phyloP scores from a whole-genome alignment of 2,329 filamentous ascomycete genomes.

The Dendryphion nanum region DNA sequence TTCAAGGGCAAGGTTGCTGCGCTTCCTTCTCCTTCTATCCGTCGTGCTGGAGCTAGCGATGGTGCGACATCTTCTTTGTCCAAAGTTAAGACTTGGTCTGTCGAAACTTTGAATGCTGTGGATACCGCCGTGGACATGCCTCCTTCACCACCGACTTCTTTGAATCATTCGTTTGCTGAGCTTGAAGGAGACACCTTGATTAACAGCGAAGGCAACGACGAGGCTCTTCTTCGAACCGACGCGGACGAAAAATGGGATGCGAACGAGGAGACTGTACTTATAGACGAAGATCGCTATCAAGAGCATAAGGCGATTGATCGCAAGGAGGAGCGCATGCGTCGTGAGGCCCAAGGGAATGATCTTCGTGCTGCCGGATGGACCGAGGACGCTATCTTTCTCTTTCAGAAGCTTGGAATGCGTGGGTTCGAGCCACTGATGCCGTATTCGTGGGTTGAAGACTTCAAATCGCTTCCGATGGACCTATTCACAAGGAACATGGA shows the following conservation, averaged over 20 bases:
- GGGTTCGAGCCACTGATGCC: slow-evolving; percentile 58
- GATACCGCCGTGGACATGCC: slow-evolving; percentile 20
- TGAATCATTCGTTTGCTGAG: slow-evolving; percentile 18
- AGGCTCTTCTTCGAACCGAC: no score
- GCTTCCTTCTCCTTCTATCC: slow-evolving; percentile 12
- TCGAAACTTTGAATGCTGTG: slow-evolving; percentile 11
- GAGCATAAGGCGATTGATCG: slow-evolving; percentile 21
- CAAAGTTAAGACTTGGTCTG: slow-evolving; percentile 21
- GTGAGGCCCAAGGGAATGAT: slow-evolving; percentile 24
- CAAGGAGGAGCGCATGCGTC: slow-evolving; percentile 21
- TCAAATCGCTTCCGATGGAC: slow-evolving; percentile 52
- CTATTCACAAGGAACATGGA: slow-evolving; percentile 49
- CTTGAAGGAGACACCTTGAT: slow-evolving; percentile 33
- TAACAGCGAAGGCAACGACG: no score
- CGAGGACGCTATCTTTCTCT: slow-evolving; percentile 52
- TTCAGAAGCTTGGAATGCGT: slow-evolving; percentile 54
- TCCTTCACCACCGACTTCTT: slow-evolving; percentile 31
- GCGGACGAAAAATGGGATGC: slow-evolving; percentile 28
- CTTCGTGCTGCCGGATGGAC: slow-evolving; percentile 49
- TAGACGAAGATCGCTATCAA: slow-evolving; percentile 30
- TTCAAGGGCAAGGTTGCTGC: slow-evolving; percentile 41
- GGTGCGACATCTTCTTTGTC: slow-evolving; percentile 35
- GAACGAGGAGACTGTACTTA: slow-evolving; percentile 36
- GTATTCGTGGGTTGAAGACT: slow-evolving; percentile 52
- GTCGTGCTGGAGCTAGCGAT: slow-evolving; percentile 1